Evolutionary conservation across 371 early-diverging fungal genomes (phyloP).

Genomic region (Polyrhizophydium stewartii): DNA sequence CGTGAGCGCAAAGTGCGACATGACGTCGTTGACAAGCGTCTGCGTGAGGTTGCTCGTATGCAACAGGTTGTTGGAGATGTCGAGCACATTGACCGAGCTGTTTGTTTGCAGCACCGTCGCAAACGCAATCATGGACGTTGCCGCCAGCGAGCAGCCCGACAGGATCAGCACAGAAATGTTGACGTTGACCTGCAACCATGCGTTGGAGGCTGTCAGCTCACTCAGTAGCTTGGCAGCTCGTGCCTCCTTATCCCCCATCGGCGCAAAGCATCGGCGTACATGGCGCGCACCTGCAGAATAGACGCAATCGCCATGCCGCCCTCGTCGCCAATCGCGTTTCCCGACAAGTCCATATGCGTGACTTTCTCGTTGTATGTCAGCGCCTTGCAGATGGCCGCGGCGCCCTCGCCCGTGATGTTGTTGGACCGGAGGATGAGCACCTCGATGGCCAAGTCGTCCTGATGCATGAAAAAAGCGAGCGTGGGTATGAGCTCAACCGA

Average conservation of each 20-base stretch:
- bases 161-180: slow-evolving; percentile 23
- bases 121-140: slow-evolving; percentile 35
- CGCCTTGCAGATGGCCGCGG: slow-evolving; percentile 24
- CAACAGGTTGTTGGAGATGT: slow-evolving; percentile 34
- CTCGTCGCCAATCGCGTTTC: slow-evolving; percentile 27
- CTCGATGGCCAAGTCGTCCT: slow-evolving; percentile 30
- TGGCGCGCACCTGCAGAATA: slow-evolving; percentile 39
- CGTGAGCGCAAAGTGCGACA: slow-evolving; percentile 29
- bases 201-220: no score
- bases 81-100: slow-evolving; percentile 18
- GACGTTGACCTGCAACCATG: slow-evolving; percentile 29
- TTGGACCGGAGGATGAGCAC: slow-evolving; percentile 30
- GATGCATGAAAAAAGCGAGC: neutral
- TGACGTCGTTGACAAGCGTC: slow-evolving; percentile 30
- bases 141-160: slow-evolving; percentile 15
- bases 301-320: slow-evolving; percentile 45
- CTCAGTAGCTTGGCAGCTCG: no score
- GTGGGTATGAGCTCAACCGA: no score
- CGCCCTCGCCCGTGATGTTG: slow-evolving; percentile 30
- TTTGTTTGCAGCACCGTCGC: slow-evolving; percentile 41
- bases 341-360: slow-evolving; percentile 24
- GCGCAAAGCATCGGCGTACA: no score
- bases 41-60: slow-evolving; percentile 25
- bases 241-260: no score
- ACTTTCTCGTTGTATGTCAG: slow-evolving; percentile 33